Base-by-base conservation (phyloP, 805 yeast species). In the Candida qinlingensis region DNA sequence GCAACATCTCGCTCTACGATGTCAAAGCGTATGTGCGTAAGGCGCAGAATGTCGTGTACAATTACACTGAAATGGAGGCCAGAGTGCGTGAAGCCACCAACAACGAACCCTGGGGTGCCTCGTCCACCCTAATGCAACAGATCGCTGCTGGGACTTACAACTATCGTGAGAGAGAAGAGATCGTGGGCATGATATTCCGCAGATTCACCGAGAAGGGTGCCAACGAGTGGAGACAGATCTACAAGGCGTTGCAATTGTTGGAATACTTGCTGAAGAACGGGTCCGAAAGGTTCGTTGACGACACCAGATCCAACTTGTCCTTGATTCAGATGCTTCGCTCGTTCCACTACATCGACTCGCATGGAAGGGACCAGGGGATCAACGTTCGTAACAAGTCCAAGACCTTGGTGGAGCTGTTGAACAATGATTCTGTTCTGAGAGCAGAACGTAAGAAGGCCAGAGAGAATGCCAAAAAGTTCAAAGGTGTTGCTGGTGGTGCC, bases 81-180 rank as follows among this genome's bases (percentile, higher is more conserved):
- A 90, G 87, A 66, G 98, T 91, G 12, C 80, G 97, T 53, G 99
- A 92, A 69, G 98, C 98, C 43, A 94, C 99, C 44, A 94, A 94
- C 67, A 94, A 94, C 65, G 99, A 94, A 68, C 99, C 99, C 1
- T 94, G 99, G 99, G 99, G 99, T 7, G 92, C 97, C 3, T 81
- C 95, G 4, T 78, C 92, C 2, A 79, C 96, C 3, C 71, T 87
- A 62, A 94, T 94, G 99, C 87, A 88, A 53, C 94, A 91, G 63
- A 94, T 94, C 57, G 94, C 98, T 4, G 86, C 90, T 36, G 97
- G 96, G 3, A 94, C 99, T 4, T 88, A 87, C 70, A 89, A 87
- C 70, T 81, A 81, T 61, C 71, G 88, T 54, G 94, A 87, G 59
- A 69, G 96, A 49, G 91, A 85, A 60, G 96, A 87, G 63, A 79